Percentiles rank a stretch among this genome's conserved stretches.
Evolutionary conservation across 2,329 filamentous ascomycete species (phyloP).

Genomic region (Neophaeococcomyces mojaviensis): DNA sequence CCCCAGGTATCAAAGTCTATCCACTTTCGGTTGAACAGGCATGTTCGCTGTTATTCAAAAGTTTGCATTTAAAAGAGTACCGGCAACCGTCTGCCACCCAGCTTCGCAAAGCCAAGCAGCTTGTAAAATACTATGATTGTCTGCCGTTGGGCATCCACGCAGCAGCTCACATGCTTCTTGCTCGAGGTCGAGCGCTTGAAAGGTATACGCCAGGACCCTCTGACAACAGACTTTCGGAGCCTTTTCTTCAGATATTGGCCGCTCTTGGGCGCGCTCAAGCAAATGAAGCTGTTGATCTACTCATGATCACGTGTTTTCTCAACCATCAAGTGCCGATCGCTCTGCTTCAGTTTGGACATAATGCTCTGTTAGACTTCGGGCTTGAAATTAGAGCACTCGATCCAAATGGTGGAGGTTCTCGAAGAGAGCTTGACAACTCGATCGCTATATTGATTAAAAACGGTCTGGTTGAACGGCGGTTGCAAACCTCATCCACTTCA

Average conservation of each 20-base stretch:
- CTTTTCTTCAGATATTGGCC: conserved; percentile 41
- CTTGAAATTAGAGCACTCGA: conserved; percentile 33
- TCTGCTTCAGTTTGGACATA: conserved; percentile 51
- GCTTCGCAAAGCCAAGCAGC: conserved; percentile 48
- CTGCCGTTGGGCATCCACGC: conserved; percentile 63
- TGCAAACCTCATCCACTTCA: conserved; percentile 26
- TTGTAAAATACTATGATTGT: conserved; percentile 57
- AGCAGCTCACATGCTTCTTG: conserved; percentile 54
- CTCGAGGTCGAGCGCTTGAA: conserved; percentile 53
- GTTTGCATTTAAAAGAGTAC: conserved; percentile 48
- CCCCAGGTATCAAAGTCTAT: conserved; percentile 51
- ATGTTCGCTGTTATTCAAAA: conserved; percentile 53
- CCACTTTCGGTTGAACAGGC: conserved; percentile 51
- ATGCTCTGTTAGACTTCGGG: conserved; percentile 27
- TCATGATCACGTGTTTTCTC: conserved; percentile 59
- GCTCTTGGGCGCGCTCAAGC: conserved; percentile 30
- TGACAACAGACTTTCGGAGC: conserved; percentile 47
- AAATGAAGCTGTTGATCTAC: conserved; percentile 54
- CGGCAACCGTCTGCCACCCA: conserved; percentile 48
- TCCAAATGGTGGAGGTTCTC: conserved; percentile 23
- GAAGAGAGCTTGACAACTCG: conserved; percentile 38
- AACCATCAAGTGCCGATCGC: conserved; percentile 59
- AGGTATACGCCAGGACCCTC: conserved; percentile 51
- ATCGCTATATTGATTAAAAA: conserved; percentile 39
- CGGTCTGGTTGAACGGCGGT: conserved; percentile 37